These are phyloP conservation scores for Pythium brassicae DNA, from an alignment of 352 stramenopile genomes.

Conservation along the genomic window DNA sequence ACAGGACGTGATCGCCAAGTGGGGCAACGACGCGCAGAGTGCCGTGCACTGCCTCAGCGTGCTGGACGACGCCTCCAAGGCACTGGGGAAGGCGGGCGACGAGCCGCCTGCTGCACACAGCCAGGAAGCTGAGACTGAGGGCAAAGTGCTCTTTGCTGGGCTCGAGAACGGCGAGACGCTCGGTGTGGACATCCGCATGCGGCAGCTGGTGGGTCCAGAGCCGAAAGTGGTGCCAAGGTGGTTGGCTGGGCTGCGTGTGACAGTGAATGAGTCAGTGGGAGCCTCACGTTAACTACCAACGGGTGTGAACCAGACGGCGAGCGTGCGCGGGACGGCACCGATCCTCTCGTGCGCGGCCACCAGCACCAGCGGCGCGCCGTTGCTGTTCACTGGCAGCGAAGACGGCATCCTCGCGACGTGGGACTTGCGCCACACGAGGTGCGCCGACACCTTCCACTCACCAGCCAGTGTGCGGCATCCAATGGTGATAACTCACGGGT, in stretches of 20 bases:
- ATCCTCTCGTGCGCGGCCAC: slow-evolving; percentile 36
- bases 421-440: slow-evolving; percentile 59
- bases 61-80: slow-evolving; percentile 25
- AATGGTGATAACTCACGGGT: background rate
- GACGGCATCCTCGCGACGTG: slow-evolving; percentile 54
- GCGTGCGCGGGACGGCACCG: slow-evolving; percentile 27
- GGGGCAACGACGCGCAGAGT: slow-evolving; percentile 53
- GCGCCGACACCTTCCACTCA: background rate
- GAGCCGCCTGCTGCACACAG: slow-evolving; percentile 11
- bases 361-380: slow-evolving; percentile 5
- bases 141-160: slow-evolving; percentile 58
- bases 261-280: too few species aligned
- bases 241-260: too few species aligned
- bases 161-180: slow-evolving; percentile 56
- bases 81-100: slow-evolving; percentile 3
- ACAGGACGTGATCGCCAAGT: slow-evolving; percentile 51
- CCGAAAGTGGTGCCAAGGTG: too few species aligned
- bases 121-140: slow-evolving; percentile 51
- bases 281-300: too few species aligned
- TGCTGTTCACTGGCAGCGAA: slow-evolving; percentile 59
- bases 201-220: slow-evolving; percentile 27
- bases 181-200: slow-evolving; percentile 54
- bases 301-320: slow-evolving; percentile 24
- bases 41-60: slow-evolving; percentile 47
- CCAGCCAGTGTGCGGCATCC: too few species aligned